Evolutionary conservation across 2,329 filamentous ascomycete species (phyloP).

Genomic region (Aspergillus brunneoviolaceus): DNA sequence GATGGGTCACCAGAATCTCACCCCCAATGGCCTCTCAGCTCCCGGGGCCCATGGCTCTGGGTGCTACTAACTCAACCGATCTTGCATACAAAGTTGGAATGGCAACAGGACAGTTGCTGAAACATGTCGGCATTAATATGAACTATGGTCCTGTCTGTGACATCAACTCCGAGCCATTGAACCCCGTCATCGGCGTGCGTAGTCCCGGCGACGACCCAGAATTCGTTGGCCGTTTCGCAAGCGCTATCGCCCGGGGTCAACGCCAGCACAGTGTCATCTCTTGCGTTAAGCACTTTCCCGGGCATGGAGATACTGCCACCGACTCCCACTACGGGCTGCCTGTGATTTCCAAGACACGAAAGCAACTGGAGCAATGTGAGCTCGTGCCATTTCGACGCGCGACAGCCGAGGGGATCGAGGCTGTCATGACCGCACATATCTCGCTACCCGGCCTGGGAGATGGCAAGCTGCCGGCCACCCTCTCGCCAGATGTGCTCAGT

Average conservation of each 20-base stretch:
- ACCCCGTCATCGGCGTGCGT: constrained; percentile 46
- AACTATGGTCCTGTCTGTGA: constrained; percentile 49
- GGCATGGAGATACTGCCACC: constrained; percentile 46
- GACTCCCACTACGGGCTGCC: constrained; percentile 48
- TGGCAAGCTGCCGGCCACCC: constrained; percentile 39
- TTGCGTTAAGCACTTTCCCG: constrained; percentile 49
- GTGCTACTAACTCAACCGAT: constrained; percentile 39
- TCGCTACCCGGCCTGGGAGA: constrained; percentile 38
- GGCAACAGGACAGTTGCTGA: constrained; percentile 42
- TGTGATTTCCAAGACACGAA: constrained; percentile 38
- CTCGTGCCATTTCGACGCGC: constrained; percentile 47
- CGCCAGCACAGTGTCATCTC: constrained; percentile 42
- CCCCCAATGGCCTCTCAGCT: constrained; percentile 42
- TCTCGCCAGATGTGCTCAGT: constrained; percentile 38
- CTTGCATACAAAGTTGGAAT: constrained; percentile 38
- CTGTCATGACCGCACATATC: constrained; percentile 50
- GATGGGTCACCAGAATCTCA: constrained; percentile 44
- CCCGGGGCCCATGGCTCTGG: constrained; percentile 47
- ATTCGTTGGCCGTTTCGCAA: constrained; percentile 43
- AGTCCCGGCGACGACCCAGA: constrained; percentile 46
- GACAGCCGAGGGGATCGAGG: constrained; percentile 42
- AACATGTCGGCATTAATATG: constrained; percentile 46
- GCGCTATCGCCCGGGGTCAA: constrained; percentile 39
- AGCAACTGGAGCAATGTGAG: constrained; percentile 42
- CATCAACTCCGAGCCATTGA: constrained; percentile 46